phyloP scores from a whole-genome alignment of 495 filamentous ascomycete species.

The Xylaria acuta region DNA sequence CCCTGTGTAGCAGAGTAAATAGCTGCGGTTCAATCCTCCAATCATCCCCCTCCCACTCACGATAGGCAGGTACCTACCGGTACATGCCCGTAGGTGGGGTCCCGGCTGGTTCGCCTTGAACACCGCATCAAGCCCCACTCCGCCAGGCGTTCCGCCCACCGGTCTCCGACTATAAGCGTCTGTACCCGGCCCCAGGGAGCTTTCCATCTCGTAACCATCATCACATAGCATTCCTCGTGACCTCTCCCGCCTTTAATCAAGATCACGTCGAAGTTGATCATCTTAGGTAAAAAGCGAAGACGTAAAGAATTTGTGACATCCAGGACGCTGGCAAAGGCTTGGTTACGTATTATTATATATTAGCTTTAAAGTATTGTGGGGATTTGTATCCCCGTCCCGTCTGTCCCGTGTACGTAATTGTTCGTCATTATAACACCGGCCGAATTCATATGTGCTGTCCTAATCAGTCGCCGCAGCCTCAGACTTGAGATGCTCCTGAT shows the following conservation, averaged over 20 bases:
- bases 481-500: not conserved
- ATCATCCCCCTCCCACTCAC: not conserved
- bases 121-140: slow-evolving; percentile 1
- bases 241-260: not conserved
- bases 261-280: not conserved
- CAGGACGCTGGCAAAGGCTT: not conserved
- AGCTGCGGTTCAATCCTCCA: not conserved
- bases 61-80: not conserved
- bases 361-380: not conserved
- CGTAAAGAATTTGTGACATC: not conserved
- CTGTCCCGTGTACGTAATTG: not conserved
- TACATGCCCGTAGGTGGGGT: not conserved
- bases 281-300: slow-evolving; percentile 13
- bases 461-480: not conserved
- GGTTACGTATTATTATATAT: slow-evolving; percentile 15
- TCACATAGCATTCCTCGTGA: slow-evolving; percentile 26
- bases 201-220: slow-evolving; percentile 39
- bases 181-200: slow-evolving; percentile 16
- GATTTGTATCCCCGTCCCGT: not conserved
- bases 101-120: not conserved
- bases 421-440: not conserved
- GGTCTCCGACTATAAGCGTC: slow-evolving; percentile 19
- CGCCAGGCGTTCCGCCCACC: not conserved
- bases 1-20: not conserved
- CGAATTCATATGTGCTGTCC: not conserved